A percentile compares a stretch with the other conserved stretches of the same genome.
These are phyloP conservation scores for Candida ficus DNA, from an alignment of 805 yeast genomes.

Conservation along the genomic window DNA sequence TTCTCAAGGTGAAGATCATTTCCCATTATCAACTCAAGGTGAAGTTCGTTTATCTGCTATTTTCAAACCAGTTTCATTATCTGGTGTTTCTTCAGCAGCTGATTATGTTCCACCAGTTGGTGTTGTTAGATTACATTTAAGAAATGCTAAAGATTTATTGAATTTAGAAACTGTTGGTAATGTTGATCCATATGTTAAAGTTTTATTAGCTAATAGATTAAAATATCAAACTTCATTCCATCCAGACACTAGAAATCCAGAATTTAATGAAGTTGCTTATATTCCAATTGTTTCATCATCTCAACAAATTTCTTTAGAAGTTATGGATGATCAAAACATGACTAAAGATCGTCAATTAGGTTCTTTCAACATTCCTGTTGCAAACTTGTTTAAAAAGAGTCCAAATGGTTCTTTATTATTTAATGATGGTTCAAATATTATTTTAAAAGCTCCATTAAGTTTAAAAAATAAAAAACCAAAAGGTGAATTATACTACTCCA, in stretches of 20 bases:
- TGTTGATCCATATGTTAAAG: conserved; percentile 69
- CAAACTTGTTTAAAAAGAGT: conserved; percentile 44
- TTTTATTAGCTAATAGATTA: conserved; percentile 52
- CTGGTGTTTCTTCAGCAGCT: conserved; percentile 41
- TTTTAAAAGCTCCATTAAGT: conserved; percentile 30
- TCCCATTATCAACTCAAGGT: conserved; percentile 49
- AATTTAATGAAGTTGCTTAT: conserved; percentile 53
- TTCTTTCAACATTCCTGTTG: conserved; percentile 42
- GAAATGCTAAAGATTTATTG: conserved; percentile 47
- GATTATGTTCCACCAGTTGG: conserved; percentile 60
- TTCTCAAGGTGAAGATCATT: conserved; percentile 41
- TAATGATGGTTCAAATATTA: conserved; percentile 45
- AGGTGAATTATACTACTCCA: conserved; percentile 48
- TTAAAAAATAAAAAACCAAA: conserved; percentile 37
- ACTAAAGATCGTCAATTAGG: conserved; percentile 66
- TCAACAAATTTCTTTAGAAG: conserved; percentile 52
- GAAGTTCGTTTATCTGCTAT: conserved; percentile 47
- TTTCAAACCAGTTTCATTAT: conserved; percentile 68
- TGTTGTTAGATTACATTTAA: conserved; percentile 53
- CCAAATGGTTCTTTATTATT: conserved; percentile 42
- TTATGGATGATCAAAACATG: conserved; percentile 62
- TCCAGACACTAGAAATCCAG: conserved; percentile 50
- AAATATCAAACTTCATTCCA: conserved; percentile 50
- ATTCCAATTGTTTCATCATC: conserved; percentile 56
- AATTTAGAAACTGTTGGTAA: conserved; percentile 63